Conservation (phyloP, 2,329 filamentous ascomycete genomes). For the Colletotrichum horii region DNA sequence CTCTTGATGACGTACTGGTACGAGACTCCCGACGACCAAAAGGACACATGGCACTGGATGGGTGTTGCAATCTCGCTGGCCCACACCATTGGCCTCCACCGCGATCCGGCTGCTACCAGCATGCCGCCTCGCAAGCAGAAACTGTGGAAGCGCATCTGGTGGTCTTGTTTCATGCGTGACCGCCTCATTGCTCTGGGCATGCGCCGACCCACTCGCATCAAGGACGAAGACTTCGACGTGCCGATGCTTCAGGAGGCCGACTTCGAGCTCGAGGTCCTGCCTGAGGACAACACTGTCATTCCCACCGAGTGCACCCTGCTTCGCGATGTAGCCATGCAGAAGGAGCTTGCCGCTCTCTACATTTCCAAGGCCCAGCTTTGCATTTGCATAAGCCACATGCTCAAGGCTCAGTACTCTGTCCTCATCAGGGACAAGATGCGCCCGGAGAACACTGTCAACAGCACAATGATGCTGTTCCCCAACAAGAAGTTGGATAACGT, state of each 20-base stretch:
- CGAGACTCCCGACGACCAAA: constrained; percentile 94
- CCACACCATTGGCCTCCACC: constrained; percentile 91
- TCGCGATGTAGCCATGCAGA: constrained; percentile 75
- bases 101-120: constrained; percentile 77
- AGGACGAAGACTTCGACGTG: constrained; percentile 92
- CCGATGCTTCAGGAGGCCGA: constrained; percentile 86
- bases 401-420: constrained; percentile 91
- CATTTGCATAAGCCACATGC: constrained; percentile 85
- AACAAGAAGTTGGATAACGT: constrained; percentile 86
- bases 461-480: constrained; percentile 87
- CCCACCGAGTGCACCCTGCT: constrained; percentile 73
- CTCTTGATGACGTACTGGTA: constrained; percentile 98
- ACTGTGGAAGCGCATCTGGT: constrained; percentile 96
- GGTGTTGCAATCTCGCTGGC: constrained; percentile 91
- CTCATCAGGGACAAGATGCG: constrained; percentile 83
- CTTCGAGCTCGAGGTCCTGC: constrained; percentile 77
- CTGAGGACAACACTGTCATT: constrained; percentile 72
- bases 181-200: constrained; percentile 91
- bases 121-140: constrained; percentile 78
- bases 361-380: constrained; percentile 91
- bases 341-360: constrained; percentile 84
- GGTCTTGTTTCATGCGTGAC: constrained; percentile 96
- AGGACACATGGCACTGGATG: constrained; percentile 99
- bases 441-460: constrained; percentile 76
- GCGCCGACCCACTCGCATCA: constrained; percentile 90